Evolutionary conservation across 495 filamentous ascomycete genomes (phyloP), one percentile per base, ranked within the genome.

Genomic region (Penicillium chermesinum): DNA sequence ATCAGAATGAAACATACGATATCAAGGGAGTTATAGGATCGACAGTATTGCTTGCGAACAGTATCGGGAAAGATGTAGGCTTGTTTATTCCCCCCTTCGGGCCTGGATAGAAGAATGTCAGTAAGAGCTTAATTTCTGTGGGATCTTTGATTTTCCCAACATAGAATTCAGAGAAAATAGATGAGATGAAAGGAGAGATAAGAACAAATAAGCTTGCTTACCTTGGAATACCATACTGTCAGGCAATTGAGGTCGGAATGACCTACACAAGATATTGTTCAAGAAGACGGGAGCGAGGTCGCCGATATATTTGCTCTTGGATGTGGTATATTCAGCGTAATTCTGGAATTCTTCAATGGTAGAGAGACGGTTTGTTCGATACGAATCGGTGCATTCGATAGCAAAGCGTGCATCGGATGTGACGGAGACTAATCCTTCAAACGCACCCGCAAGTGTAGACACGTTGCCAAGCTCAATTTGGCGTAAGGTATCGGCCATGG

Each of bases 1-100:
- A 30, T 5, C 4, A 30, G 25, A 10, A 30, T 30, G 27, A 46
- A 44, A 50, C 48, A 7, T 56, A 59, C 56, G 41, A 42, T 41
- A 18, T 22, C 1, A 75, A 54, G 7, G 77, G 71, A 0, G 74
- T 75, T 41, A 81, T 74, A 1, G 78, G 79, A 42, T 82, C 77
- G 41, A 65, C 58, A 0, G 63, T 68, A 46, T 73, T 77, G 22
- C 66, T 68, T 6, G 78, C 44, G 47, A 81, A 74, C 14, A 82
- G 58, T 14, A 82, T 49, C 1, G 77, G 78, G 43, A 73, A 73
- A 8, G 64, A 60, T 1, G 76, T 79, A 35, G 57, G 44, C 34
- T 19, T 57, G 44, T 54, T 22, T 21, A 51, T 34, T 45, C 43
- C 51, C 41, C 25, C 53, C 34, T 52, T 55, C 30, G 51, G 52